Evolutionary conservation across 345 rosid species (phyloP).

Genomic region (Eucalyptus pumila): DNA sequence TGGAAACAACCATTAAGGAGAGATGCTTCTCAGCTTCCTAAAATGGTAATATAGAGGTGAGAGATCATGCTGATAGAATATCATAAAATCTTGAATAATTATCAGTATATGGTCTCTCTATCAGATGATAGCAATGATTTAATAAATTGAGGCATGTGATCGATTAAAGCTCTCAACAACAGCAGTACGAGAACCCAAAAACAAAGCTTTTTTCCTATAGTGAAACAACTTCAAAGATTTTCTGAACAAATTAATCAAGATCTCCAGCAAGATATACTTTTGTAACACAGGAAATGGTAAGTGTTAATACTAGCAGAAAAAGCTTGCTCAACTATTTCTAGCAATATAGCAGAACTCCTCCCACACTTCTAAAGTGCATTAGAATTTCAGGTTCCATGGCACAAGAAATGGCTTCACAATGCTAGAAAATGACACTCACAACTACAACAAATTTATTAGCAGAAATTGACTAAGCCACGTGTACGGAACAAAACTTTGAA

Average conservation of each 20-base stretch:
- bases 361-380: not conserved
- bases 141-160: not conserved
- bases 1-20: conserved; percentile 90
- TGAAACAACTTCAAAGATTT: not conserved
- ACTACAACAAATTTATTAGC: not conserved
- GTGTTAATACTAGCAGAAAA: too few relatives aligned
- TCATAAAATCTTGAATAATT: not conserved
- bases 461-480: not conserved
- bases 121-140: not conserved
- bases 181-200: not conserved
- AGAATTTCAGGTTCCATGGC: not conserved
- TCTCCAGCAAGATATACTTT: not conserved
- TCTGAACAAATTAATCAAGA: not conserved
- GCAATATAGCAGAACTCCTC: not conserved
- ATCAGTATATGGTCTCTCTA: not conserved
- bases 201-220: not conserved
- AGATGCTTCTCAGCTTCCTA: conserved; percentile 93
- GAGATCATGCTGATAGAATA: not conserved
- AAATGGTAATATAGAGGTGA: not conserved
- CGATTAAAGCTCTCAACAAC: not conserved
- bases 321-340: not conserved
- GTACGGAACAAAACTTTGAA: not conserved
- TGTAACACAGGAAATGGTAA: not conserved
- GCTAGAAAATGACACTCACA: not conserved
- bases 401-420: not conserved